Conservation (phyloP, 1,284 basidiomycete genomes). For the Microbotryum lychnidis-dioicae region DNA sequence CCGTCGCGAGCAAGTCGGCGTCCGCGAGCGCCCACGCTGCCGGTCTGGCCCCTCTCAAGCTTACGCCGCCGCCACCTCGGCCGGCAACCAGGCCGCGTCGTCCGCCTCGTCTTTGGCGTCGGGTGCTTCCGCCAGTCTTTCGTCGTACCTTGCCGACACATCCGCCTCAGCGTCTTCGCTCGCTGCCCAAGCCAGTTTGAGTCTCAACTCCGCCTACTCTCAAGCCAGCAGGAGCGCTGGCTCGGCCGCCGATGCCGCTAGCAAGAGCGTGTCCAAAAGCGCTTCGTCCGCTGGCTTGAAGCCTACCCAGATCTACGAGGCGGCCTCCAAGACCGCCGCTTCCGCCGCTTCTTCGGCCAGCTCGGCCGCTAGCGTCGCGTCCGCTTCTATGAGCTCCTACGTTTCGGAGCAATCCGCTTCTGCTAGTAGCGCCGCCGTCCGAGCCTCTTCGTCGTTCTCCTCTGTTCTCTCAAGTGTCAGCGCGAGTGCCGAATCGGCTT, state of each 20-base stretch:
- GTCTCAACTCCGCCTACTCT: conserved; percentile 8
- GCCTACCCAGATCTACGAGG: not conserved
- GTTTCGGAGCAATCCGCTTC: not conserved
- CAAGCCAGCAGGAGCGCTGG: conserved; percentile 10
- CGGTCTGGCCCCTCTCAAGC: conserved; percentile 1
- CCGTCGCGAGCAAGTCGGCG: conserved; percentile 15
- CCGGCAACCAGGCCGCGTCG: conserved; percentile 14
- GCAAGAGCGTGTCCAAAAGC: not conserved
- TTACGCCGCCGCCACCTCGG: conserved; percentile 1
- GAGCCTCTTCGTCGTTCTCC: not conserved
- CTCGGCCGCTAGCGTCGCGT: conserved; percentile 1
- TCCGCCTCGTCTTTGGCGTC: conserved; percentile 10
- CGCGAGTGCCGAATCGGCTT: conserved; percentile 12
- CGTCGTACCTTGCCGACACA: conserved; percentile 6
- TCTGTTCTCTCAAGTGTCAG: not conserved
- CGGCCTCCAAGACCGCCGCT: not conserved
- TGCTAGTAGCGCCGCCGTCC: too few relatives aligned
- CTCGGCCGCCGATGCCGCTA: conserved; percentile 9
- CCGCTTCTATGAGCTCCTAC: not conserved
- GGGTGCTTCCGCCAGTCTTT: conserved; percentile 9
- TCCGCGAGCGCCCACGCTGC: not conserved
- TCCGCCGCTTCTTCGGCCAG: conserved; percentile 1
- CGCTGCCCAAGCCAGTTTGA: conserved; percentile 8
- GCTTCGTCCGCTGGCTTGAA: not conserved
- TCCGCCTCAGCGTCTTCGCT: conserved; percentile 14